Percentiles rank a stretch among this genome's conserved stretches.
Conservation (phyloP, 495 filamentous ascomycete species). For the Parathielavia hyrcaniae region DNA sequence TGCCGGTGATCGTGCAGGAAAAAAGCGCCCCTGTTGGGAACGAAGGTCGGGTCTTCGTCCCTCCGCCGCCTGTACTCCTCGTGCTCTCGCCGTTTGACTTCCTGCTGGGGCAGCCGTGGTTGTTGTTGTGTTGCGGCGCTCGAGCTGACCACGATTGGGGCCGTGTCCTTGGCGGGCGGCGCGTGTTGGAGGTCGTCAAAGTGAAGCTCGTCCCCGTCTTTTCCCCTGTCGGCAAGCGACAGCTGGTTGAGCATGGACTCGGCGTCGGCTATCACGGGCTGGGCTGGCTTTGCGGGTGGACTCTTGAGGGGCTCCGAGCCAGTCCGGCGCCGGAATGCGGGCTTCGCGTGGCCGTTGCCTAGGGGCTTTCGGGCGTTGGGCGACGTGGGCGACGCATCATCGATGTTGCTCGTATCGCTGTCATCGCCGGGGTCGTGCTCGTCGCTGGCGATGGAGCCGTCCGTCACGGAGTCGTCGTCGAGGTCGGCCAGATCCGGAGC, state of each 20-base stretch:
- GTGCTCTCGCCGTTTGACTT: constrained; percentile 73
- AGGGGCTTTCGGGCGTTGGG: constrained; percentile 34
- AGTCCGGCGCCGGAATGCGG: constrained; percentile 38
- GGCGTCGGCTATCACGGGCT: constrained; percentile 56
- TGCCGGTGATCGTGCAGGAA: constrained; percentile 95
- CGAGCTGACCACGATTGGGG: constrained; percentile 45
- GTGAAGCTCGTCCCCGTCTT: constrained; percentile 52
- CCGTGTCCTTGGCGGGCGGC: constrained; percentile 30
- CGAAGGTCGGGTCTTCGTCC: constrained; percentile 87
- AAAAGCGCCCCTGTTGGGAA: constrained; percentile 90
- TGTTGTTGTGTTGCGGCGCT: constrained; percentile 26
- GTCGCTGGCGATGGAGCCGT: constrained; percentile 68
- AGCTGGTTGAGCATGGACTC: constrained; percentile 85
- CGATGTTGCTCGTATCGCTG: constrained; percentile 66
- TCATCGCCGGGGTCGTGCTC: constrained; percentile 72
- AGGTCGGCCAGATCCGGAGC: constrained; percentile 56
- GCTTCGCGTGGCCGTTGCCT: constrained; percentile 37
- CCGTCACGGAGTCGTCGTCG: constrained; percentile 78
- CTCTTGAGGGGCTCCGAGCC: constrained; percentile 26
- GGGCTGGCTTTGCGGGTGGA: constrained; percentile 37
- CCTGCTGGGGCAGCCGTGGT: constrained; percentile 50
- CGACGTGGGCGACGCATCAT: constrained; percentile 51
- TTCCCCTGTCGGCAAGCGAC: constrained; percentile 54
- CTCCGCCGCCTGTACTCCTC: constrained; percentile 83
- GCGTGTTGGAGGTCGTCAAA: constrained; percentile 54